These are phyloP conservation scores for Eucalyptus regnans DNA, from an alignment of 345 rosid genomes.

Conservation along the genomic window DNA sequence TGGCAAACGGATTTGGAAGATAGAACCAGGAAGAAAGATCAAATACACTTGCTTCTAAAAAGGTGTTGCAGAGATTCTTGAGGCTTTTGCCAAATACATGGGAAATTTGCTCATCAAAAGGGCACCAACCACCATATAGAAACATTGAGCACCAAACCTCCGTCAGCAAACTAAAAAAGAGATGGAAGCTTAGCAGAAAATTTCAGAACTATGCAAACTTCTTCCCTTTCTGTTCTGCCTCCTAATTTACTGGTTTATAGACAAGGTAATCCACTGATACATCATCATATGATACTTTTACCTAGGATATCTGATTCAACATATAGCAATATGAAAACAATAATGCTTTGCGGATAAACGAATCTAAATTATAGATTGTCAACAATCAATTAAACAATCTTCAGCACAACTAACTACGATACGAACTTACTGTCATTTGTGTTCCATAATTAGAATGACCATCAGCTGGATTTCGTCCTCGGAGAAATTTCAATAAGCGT, in stretches of 20 bases:
- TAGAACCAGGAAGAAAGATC: background rate
- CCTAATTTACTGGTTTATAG: background rate
- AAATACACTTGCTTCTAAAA: background rate
- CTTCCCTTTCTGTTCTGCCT: background rate
- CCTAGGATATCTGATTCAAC: background rate
- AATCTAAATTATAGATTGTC: background rate
- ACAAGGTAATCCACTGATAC: background rate
- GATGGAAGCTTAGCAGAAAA: background rate
- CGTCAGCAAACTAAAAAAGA: background rate
- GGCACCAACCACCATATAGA: background rate
- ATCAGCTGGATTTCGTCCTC: slow-evolving; percentile 59
- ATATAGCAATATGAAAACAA: background rate
- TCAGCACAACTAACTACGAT: background rate
- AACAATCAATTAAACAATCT: background rate
- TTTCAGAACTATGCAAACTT: background rate
- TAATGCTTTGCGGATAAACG: background rate
- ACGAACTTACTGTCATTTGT: slow-evolving; percentile 76
- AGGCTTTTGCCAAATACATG: background rate
- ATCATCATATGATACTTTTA: background rate
- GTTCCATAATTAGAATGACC: slow-evolving; percentile 86
- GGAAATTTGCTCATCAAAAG: background rate
- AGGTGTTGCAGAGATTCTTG: background rate
- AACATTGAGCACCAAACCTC: background rate
- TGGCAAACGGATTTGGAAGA: background rate
- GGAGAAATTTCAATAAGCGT: slow-evolving; percentile 78